These are phyloP conservation scores for Podila verticillata DNA, from an alignment of 192 early-diverging fungal genomes.

Conservation along the genomic window DNA sequence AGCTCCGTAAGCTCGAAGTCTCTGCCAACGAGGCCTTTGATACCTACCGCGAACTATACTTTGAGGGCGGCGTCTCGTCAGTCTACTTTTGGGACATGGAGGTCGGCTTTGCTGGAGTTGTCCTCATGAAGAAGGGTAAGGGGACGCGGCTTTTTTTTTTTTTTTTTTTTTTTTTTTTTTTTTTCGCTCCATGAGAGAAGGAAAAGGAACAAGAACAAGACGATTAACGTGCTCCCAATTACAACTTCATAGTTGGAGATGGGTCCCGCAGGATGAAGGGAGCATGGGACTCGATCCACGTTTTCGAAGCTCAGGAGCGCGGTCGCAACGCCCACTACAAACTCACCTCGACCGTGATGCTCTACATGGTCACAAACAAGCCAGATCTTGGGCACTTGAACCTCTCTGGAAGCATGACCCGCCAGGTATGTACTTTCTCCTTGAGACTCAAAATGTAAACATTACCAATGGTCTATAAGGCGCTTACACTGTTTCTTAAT, in stretches of 20 bases:
- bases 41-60: slow-evolving; percentile 96
- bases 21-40: slow-evolving; percentile 95
- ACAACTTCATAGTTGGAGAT: slow-evolving; percentile 60
- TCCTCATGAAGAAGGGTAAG: slow-evolving; percentile 96
- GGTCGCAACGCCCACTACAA: slow-evolving; percentile 92
- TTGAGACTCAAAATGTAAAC: background rate
- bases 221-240: too few species aligned
- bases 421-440: slow-evolving; percentile 69
- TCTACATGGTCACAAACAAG: slow-evolving; percentile 85
- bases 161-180: background rate
- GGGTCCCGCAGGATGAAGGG: slow-evolving; percentile 80
- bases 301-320: slow-evolving; percentile 90
- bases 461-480: background rate
- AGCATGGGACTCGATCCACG: slow-evolving; percentile 99
- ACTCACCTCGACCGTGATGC: slow-evolving; percentile 95
- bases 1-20: slow-evolving; percentile 89
- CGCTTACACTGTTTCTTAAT: background rate
- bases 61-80: slow-evolving; percentile 95
- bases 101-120: slow-evolving; percentile 89
- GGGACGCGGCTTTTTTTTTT: background rate
- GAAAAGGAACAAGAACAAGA: too few species aligned
- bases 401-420: slow-evolving; percentile 91
- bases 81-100: slow-evolving; percentile 94
- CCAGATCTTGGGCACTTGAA: slow-evolving; percentile 79
- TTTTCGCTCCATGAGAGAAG: background rate